phyloP scores from a whole-genome alignment of 176 grass and related monocot genomes.

The Oryza officinalis region DNA sequence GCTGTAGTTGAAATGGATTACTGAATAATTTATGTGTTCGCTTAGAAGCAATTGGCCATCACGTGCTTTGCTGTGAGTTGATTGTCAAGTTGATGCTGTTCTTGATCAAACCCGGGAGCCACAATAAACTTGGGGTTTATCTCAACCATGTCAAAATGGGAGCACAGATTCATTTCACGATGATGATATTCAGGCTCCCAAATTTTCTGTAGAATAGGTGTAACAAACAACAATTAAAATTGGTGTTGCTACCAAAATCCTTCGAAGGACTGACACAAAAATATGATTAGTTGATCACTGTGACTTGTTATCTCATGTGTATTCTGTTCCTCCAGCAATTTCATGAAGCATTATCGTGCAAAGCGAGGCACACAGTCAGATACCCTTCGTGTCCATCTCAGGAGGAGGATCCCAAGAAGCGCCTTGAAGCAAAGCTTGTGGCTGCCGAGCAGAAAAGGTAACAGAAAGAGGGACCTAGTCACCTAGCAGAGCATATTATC shows the following conservation, averaged over 20 bases:
- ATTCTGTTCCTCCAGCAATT: constrained; percentile 69
- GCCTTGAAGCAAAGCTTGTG: constrained; percentile 71
- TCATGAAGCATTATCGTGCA: constrained; percentile 68
- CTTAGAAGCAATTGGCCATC: background rate
- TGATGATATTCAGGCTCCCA: background rate
- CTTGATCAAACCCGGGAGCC: constrained; percentile 3
- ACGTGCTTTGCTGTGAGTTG: background rate
- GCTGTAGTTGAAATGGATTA: background rate
- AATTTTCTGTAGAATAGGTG: background rate
- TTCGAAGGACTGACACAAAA: background rate
- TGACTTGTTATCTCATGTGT: background rate
- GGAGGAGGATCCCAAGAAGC: constrained; percentile 71
- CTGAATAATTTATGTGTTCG: background rate
- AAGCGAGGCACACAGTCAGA: constrained; percentile 65
- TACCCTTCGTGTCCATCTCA: constrained; percentile 69
- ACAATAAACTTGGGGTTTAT: background rate
- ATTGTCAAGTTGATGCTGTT: background rate
- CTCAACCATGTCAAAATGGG: background rate
- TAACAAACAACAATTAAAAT: background rate
- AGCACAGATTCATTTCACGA: background rate
- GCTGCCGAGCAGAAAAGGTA: constrained; percentile 93
- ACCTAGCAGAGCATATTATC: background rate
- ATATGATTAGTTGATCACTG: background rate
- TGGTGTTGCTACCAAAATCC: background rate
- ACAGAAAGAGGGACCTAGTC: background rate